Conservation (phyloP, 257 asterid genomes). For the Gardenia jasminoides region DNA sequence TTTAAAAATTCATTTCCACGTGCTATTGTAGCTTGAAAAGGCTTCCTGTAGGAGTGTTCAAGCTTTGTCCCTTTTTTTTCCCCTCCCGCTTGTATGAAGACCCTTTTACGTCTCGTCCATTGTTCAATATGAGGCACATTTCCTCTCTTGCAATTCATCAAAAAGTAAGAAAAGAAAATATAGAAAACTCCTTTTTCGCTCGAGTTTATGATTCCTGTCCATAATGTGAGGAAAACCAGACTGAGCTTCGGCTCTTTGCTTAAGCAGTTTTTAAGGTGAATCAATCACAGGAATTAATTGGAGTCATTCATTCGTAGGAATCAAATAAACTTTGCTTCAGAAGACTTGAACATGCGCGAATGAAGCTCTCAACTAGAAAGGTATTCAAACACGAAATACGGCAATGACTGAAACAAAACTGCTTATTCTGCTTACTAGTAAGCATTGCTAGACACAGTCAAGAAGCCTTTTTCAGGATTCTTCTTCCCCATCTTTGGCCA, state of each 20-base stretch:
- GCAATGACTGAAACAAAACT: neutral
- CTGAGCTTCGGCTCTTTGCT: neutral
- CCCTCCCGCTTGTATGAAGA: too few relatives aligned
- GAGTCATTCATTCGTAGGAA: neutral
- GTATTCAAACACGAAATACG: neutral
- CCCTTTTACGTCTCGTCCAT: neutral
- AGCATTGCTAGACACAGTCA: neutral
- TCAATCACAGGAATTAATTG: neutral
- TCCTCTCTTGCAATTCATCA: neutral
- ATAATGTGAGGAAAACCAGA: neutral
- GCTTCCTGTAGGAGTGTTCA: neutral
- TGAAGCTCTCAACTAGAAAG: neutral
- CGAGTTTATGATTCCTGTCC: neutral
- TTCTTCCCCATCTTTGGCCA: slow-evolving; percentile 18
- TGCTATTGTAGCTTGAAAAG: neutral
- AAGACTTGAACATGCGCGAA: neutral
- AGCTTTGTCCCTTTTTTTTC: too few relatives aligned
- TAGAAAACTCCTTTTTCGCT: neutral
- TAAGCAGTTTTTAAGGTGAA: neutral
- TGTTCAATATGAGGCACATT: too few relatives aligned
- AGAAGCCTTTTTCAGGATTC: slow-evolving; percentile 5
- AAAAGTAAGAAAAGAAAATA: neutral
- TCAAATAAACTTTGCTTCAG: neutral
- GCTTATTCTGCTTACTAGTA: neutral
- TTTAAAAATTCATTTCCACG: neutral